phyloP scores from a whole-genome alignment of 768 basidiomycete species.

The Chiua virens region DNA sequence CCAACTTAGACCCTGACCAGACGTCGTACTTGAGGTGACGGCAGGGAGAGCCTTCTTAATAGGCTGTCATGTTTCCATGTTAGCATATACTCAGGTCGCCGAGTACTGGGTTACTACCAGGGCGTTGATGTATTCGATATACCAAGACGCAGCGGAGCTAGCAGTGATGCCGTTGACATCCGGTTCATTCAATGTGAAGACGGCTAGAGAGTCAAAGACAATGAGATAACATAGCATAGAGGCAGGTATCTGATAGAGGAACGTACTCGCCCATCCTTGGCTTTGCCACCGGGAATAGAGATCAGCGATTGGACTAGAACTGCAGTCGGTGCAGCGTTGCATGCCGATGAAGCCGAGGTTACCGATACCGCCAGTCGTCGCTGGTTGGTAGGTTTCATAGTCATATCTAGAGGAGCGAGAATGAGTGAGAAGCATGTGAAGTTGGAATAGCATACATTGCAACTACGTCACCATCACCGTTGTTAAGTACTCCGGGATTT shows the following conservation, averaged over 20 bases:
- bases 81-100: background rate
- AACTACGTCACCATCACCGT: constrained; percentile 34
- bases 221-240: background rate
- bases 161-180: constrained; percentile 31
- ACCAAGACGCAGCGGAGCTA: constrained; percentile 36
- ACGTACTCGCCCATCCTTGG: constrained; percentile 34
- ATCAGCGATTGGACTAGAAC: constrained; percentile 34
- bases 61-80: constrained; percentile 15
- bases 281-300: constrained; percentile 32
- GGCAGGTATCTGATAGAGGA: background rate
- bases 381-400: constrained; percentile 36
- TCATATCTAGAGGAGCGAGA: constrained; percentile 30
- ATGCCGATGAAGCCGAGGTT: no score
- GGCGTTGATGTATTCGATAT: constrained; percentile 37
- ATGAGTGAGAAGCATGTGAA: background rate
- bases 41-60: constrained; percentile 42
- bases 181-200: constrained; percentile 37
- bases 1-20: constrained; percentile 38
- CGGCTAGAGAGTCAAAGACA: constrained; percentile 14
- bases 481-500: constrained; percentile 31
- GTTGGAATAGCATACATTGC: constrained; percentile 26
- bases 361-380: no score
- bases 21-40: constrained; percentile 21
- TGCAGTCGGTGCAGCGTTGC: constrained; percentile 35
- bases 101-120: constrained; percentile 21